Base-by-base conservation (phyloP, 2,329 filamentous ascomycete species). In the Beauveria asiatica region DNA sequence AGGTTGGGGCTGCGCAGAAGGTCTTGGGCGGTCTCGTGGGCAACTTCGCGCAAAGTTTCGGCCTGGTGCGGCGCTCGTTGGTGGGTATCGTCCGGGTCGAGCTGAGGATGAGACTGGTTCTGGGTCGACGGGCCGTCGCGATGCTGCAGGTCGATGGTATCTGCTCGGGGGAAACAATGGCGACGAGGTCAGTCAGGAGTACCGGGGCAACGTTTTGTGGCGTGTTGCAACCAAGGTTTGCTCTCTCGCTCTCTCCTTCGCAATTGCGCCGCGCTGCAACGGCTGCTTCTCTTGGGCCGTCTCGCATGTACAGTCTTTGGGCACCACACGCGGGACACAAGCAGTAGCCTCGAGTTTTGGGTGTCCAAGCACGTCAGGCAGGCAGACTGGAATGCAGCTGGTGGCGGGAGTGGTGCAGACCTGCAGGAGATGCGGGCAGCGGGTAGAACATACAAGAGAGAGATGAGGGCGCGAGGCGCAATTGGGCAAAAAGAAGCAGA, bases 71-170 rank as follows among this genome's bases (percentile, higher is more conserved):
- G 86, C 65, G 87, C 88, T 69, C 89, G 77, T n/a, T 53, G 52
- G 37, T 57, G 17, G 68, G 67, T 77, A 80, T 62, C 64, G 79
- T 75, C 65, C 78, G 76, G 61, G 74, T 71, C 58, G 63, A 59
- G 77, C 78, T 69, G 83, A 82, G 66, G 62, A 49, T 67, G 67
- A 59, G 82, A 78, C 73, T 96, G 92, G 71, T 92, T 88, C 77
- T 96, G 83, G 44, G 93, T 90, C 50, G 92, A 94, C 39, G 92
- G 91, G 62, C 88, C 80, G 69, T 87, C 79, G 70, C 86, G 89
- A 75, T 91, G 85, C 81, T 97, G 94, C 57, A 97, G 85, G 77
- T 97, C 94, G 76, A 97, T 89, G 64, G 93, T 95, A 78, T 97
- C 93, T 96, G 61, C 50, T 59, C 48, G 25, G 23, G 37, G 56